Conservation (phyloP, 441 rosid species). For the Bocquillonia castaneifolia region DNA sequence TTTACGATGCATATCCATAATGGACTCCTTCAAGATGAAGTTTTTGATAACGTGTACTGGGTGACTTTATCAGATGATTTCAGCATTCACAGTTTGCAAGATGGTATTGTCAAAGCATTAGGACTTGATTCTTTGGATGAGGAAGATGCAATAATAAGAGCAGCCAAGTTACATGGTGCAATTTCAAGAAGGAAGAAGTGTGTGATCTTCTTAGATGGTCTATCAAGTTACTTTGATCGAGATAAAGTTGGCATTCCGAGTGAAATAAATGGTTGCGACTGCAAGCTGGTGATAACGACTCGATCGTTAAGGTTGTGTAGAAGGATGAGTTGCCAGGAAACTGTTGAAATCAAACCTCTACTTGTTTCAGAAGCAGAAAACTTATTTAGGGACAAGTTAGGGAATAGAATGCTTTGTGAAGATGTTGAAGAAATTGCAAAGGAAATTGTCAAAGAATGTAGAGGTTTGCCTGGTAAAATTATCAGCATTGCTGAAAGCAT, state of each 20-base stretch:
- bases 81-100: conserved; percentile 12
- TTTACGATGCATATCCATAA: conserved; percentile 6
- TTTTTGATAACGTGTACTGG: conserved; percentile 5
- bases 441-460: neutral
- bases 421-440: neutral
- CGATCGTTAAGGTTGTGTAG: neutral
- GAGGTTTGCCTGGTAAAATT: conserved; percentile 9
- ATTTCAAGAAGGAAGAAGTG: neutral
- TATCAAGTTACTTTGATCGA: neutral
- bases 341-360: conserved; percentile 7
- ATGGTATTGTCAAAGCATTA: conserved; percentile 3
- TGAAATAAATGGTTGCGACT: neutral
- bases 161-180: neutral
- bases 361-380: conserved; percentile 1
- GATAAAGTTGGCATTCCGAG: conserved; percentile 21
- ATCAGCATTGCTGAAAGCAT: conserved; percentile 1
- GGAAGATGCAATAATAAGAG: conserved; percentile 8
- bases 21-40: neutral
- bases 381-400: conserved; percentile 1
- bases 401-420: no score
- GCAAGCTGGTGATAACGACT: conserved; percentile 8
- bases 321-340: conserved; percentile 10
- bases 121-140: neutral
- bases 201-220: conserved; percentile 26
- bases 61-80: conserved; percentile 6